Conservation (phyloP, 176 grass and related monocot genomes). For the Eleusine coracana region DNA sequence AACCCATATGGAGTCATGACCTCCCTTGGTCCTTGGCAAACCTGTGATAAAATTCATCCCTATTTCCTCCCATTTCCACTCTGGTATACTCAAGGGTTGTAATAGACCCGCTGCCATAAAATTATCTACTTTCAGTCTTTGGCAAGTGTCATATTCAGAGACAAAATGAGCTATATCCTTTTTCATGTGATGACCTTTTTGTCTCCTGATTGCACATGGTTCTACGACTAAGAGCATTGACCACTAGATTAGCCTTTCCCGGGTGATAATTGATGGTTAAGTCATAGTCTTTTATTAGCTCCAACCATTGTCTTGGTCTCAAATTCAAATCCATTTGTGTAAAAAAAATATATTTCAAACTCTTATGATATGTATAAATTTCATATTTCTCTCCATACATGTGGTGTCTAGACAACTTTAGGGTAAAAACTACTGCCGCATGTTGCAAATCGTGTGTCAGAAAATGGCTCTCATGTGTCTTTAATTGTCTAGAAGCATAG, state of each 20-base stretch:
- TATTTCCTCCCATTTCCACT: not conserved
- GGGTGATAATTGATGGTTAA: not conserved
- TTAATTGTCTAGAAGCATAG: too few species aligned
- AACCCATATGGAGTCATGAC: not conserved
- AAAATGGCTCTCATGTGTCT: not conserved
- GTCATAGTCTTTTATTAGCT: not conserved
- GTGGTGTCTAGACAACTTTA: not conserved
- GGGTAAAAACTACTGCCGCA: not conserved
- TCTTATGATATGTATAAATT: too few species aligned
- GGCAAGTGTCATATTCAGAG: not conserved
- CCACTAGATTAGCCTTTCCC: not conserved
- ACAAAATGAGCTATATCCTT: not conserved
- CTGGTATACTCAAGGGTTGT: not conserved
- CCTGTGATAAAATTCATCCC: not conserved
- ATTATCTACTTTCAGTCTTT: not conserved
- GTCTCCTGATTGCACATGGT: not conserved
- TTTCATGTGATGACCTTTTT: not conserved
- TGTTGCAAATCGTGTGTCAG: not conserved
- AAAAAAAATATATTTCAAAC: conserved; percentile 6
- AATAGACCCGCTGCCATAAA: not conserved
- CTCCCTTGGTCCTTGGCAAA: not conserved
- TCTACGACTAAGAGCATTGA: not conserved
- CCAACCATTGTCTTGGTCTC: not conserved
- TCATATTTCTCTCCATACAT: not conserved
- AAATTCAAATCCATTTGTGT: not conserved